Base-by-base conservation (phyloP, 106 monocot genomes). In the Dendrobium huoshanense region DNA sequence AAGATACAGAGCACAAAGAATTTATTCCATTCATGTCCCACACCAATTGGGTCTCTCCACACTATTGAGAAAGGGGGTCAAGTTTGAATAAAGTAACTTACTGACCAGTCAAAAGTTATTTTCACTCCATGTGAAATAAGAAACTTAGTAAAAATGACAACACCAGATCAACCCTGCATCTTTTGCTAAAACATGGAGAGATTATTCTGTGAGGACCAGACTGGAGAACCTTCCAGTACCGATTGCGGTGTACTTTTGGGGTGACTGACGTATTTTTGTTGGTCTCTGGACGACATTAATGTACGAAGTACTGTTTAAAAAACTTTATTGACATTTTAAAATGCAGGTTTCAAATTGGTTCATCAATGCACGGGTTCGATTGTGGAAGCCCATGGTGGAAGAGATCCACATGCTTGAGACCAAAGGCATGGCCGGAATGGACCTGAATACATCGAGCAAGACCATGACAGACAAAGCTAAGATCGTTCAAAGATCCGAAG, bases 321-420 rank as follows among this genome's bases (percentile, higher is more conserved):
- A 51, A 0, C 51, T 51, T 51, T 51, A 15, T 51, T 51, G 15
- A 51, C 13, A 48, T 51, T 61, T 61, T 20, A 70, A 4, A 70
- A 70, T 56, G 55, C 77, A 89, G 89, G 89, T 89, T 13, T 89
- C 89, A n/a, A 89, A 87, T 79, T 89, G 89, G 89, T 89, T 89
- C 85, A 89, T 87, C 82, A 89, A 89, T 81, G 89, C 87, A 7
- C 68, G 89, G 45, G 89, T 89, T 33, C 75, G 89, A 27, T 49
- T 89, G 16, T 89, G 89, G 89, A 89, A 89, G 48, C 89, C 89
- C 5, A 89, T 89, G 89, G 84, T 89, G 1, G 89, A 89, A 61
- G 89, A 89, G 84, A 87, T 89, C 59, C 89, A 89, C 84, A 89
- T 80, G 82, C 87, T 89, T 3, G 90, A 90, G 80, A 81, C 87